Evolutionary conservation across 2,329 filamentous ascomycete genomes (phyloP).

Genomic region (Teratosphaeria nubilosa): DNA sequence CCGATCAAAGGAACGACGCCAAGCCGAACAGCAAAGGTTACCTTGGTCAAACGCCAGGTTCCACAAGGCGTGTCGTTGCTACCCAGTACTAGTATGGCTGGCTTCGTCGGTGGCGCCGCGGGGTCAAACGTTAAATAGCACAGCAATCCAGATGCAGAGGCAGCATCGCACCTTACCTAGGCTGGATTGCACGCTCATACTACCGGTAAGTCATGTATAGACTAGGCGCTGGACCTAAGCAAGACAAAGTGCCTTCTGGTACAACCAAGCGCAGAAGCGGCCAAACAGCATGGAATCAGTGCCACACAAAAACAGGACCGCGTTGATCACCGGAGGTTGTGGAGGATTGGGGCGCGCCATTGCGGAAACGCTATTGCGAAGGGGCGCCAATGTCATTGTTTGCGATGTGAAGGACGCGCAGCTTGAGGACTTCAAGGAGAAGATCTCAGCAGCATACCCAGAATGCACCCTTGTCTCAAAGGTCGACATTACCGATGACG

Average conservation of each 20-base stretch:
- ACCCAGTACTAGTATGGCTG: too few relatives aligned
- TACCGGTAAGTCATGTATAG: too few relatives aligned
- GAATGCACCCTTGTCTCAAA: slow-evolving; percentile 24
- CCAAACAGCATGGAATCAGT: background rate
- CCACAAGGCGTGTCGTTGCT: too few relatives aligned
- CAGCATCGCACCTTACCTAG: too few relatives aligned
- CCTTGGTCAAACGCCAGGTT: too few relatives aligned
- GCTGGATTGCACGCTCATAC: too few relatives aligned
- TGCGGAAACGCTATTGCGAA: slow-evolving; percentile 21
- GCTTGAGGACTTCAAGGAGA: slow-evolving; percentile 20
- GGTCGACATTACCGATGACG: slow-evolving; percentile 29
- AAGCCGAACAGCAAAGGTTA: too few relatives aligned
- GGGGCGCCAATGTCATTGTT: slow-evolving; percentile 27
- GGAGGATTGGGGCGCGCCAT: slow-evolving; percentile 27
- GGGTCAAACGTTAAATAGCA: too few relatives aligned
- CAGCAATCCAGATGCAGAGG: too few relatives aligned
- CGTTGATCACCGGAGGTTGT: slow-evolving; percentile 24
- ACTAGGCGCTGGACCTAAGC: background rate
- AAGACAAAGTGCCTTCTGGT: background rate
- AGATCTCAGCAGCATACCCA: slow-evolving; percentile 13
- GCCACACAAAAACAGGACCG: slow-evolving; percentile 18
- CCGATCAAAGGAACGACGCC: too few relatives aligned
- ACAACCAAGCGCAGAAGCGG: background rate
- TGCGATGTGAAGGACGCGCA: slow-evolving; percentile 26
- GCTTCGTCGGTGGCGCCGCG: too few relatives aligned